Conservation (phyloP, 2,329 filamentous ascomycete species). For the Penicillium occitanis region DNA sequence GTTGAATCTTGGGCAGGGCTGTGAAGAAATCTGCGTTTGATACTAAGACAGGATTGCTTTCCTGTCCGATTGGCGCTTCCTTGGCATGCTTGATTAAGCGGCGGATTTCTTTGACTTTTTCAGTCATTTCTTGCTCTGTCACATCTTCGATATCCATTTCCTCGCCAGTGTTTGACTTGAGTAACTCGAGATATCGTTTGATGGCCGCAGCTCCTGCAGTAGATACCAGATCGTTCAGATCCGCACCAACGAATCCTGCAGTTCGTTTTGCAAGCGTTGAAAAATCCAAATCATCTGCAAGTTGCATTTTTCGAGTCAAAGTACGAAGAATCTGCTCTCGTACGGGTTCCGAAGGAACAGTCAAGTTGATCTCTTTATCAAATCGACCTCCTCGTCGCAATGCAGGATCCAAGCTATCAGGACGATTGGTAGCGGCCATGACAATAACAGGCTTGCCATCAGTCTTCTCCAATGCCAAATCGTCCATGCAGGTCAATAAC, state of each 20-base stretch:
- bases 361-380: constrained; percentile 80
- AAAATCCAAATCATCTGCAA: constrained; percentile 73
- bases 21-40: constrained; percentile 69
- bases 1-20: constrained; percentile 72
- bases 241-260: constrained; percentile 88
- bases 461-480: constrained; percentile 69
- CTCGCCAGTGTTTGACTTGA: constrained; percentile 48
- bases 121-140: constrained; percentile 33
- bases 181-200: constrained; percentile 56
- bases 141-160: constrained; percentile 56
- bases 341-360: constrained; percentile 76
- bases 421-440: constrained; percentile 84
- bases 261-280: constrained; percentile 74
- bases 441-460: constrained; percentile 80
- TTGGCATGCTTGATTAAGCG: constrained; percentile 57
- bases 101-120: constrained; percentile 48
- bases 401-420: constrained; percentile 80
- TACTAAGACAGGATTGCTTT: constrained; percentile 57
- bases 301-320: constrained; percentile 63
- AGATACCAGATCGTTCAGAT: constrained; percentile 71
- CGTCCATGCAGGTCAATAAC: constrained; percentile 82
- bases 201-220: constrained; percentile 66
- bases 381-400: constrained; percentile 74
- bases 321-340: constrained; percentile 75
- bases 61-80: constrained; percentile 52